A percentile compares a stretch with the other conserved stretches of the same genome.
Conservation (phyloP, 768 basidiomycete genomes). For the Panaeolus cyanescens region DNA sequence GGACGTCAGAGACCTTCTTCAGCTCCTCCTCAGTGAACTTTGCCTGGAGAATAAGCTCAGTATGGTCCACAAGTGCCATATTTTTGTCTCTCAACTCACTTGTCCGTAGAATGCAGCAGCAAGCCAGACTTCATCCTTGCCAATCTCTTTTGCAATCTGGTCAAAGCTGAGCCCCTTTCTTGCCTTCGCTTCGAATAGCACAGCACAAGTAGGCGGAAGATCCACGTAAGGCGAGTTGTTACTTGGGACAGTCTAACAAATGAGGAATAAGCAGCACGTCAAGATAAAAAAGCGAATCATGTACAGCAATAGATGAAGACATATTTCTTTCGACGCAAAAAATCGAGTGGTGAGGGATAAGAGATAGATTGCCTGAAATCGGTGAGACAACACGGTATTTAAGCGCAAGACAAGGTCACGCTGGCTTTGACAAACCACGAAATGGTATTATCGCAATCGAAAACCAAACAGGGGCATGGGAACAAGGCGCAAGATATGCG, state of each 20-base stretch:
- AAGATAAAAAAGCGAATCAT: neutral
- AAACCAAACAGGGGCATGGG: neutral
- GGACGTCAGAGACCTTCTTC: conserved; percentile 45
- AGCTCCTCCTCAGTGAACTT: conserved; percentile 68
- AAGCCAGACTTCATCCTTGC: conserved; percentile 80
- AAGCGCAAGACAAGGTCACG: neutral
- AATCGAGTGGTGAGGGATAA: neutral
- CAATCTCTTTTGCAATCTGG: conserved; percentile 62
- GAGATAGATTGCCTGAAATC: neutral
- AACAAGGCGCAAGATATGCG: neutral
- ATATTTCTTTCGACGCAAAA: neutral
- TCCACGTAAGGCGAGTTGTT: conserved; percentile 46
- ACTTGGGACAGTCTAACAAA: conserved; percentile 40
- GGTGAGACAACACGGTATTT: neutral
- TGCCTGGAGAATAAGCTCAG: conserved; percentile 45
- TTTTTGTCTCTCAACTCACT: conserved; percentile 33
- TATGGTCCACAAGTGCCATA: neutral
- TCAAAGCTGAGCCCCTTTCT: conserved; percentile 74
- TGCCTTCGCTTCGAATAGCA: conserved; percentile 68
- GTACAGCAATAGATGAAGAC: neutral
- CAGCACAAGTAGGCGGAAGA: conserved; percentile 50
- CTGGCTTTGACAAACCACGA: neutral
- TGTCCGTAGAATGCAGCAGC: conserved; percentile 84
- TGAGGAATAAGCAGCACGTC: neutral
- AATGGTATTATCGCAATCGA: neutral